These are phyloP conservation scores for Esteya vermicola DNA, from an alignment of 2,329 filamentous ascomycete species.

Conservation along the genomic window DNA sequence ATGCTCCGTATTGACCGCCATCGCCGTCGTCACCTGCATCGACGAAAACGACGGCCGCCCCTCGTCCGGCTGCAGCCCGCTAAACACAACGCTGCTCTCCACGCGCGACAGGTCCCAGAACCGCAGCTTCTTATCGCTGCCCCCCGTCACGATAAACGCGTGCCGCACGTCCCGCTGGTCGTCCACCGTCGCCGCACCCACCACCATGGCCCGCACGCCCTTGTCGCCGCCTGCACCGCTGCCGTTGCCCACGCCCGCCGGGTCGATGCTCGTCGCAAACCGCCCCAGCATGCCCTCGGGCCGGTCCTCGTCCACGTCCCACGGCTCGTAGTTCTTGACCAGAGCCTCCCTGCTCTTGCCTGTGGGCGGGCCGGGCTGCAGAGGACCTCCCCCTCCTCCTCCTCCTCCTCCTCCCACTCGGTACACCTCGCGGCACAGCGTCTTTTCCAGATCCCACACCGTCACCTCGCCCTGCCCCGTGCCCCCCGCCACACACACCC, in stretches of 20 bases:
- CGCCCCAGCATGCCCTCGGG: constrained; percentile 75
- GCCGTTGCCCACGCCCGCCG: constrained; percentile 22
- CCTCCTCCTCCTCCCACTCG: constrained; percentile 40
- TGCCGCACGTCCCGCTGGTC: constrained; percentile 60
- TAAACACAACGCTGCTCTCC: constrained; percentile 68
- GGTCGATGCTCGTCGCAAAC: constrained; percentile 64
- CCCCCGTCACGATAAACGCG: constrained; percentile 75
- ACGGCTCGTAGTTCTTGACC: constrained; percentile 60
- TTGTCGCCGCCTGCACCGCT: constrained; percentile 32
- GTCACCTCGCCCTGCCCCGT: constrained; percentile 80
- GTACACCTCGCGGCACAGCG: constrained; percentile 78
- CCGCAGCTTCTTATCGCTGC: constrained; percentile 77
- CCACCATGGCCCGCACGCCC: constrained; percentile 61
- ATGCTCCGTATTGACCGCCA: constrained; percentile 54
- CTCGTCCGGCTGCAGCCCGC: constrained; percentile 58
- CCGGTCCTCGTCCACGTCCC: constrained; percentile 81
- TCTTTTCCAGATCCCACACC: constrained; percentile 90
- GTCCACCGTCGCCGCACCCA: constrained; percentile 28
- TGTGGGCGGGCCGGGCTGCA: not conserved
- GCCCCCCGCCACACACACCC: constrained; percentile 80
- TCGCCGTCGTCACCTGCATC: constrained; percentile 44
- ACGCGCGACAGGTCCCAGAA: constrained; percentile 82
- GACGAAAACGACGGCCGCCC: constrained; percentile 58
- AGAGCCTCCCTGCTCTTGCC: constrained; percentile 32
- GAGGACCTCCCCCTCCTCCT: not conserved